phyloP scores from a whole-genome alignment of 2,329 filamentous ascomycete genomes.

The Colletotrichum viniferum region DNA sequence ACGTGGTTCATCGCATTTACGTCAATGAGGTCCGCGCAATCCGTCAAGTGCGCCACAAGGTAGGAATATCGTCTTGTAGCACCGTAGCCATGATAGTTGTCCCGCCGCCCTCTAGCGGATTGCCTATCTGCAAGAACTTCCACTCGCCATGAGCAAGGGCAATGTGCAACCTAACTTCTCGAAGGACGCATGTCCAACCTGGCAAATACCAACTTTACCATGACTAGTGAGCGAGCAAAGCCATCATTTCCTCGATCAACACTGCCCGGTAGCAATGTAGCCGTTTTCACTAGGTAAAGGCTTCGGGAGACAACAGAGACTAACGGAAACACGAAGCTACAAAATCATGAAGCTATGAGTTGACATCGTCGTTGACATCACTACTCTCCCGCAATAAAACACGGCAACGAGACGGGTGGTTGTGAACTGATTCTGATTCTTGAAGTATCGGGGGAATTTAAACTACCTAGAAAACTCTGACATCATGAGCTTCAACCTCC shows the following conservation, averaged over 20 bases:
- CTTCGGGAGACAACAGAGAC: neutral
- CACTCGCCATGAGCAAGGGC: neutral
- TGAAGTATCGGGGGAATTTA: slow-evolving; percentile 1
- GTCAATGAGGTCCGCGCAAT: neutral
- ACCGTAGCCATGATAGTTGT: neutral
- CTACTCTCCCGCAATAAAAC: neutral
- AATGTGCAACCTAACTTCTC: neutral
- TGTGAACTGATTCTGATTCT: slow-evolving; percentile 14
- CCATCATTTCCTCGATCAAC: neutral
- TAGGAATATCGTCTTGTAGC: neutral
- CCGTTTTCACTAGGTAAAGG: neutral
- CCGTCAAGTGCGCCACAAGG: neutral
- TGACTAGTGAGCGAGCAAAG: neutral
- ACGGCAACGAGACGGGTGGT: neutral
- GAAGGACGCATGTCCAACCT: neutral
- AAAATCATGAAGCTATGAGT: neutral
- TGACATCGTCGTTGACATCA: neutral
- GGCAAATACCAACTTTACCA: neutral
- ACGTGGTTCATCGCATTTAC: neutral
- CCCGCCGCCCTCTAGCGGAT: neutral
- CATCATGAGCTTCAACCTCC: slow-evolving; percentile 10
- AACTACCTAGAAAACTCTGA: slow-evolving; percentile 6
- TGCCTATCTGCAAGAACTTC: neutral
- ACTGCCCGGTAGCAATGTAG: neutral
- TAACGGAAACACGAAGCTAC: neutral